Evolutionary conservation across 2,329 filamentous ascomycete genomes (phyloP), one percentile per base, ranked within the genome.

Genomic region (Pyrenophora graminea): DNA sequence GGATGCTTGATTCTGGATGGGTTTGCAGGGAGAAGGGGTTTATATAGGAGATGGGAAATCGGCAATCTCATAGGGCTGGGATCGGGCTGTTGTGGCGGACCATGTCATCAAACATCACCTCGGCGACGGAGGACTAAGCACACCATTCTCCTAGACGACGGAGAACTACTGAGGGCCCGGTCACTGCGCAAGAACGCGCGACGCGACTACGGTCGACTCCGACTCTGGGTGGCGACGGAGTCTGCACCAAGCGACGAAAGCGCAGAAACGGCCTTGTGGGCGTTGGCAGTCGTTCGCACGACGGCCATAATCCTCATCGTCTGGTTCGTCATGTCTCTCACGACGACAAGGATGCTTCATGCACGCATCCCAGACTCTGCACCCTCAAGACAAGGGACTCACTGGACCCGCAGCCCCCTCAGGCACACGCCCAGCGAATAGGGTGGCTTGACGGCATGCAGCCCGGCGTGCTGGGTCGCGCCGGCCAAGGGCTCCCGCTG

Each of bases 391-490:
- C 19, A 21, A 21, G 19, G 19, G 19, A 21, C 19, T 21, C 19
- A 21, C 19, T 21, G 19, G 19, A 5, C 19, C 19, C 19, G 19
- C 19, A 21, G 19, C 19, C 3, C 19, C 3, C 19, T 19, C 37
- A 39, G 10, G 10, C 25, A 15, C 6, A 2, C 13, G n/a, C 15
- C 19, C 51, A 45, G 39, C 62, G 50, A 64, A 58, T 63, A 13
- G 42, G 38, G 40, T n/a, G 34, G 15, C 19, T 37, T 30, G 50
- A 38, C 38, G 46, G 21, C 31, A 36, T 40, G 40, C 47, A 47
- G 37, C 46, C 59, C 62, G 55, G 47, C 41, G 41, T 8, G 40
- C 53, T 58, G 62, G 57, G 41, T 44, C 44, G 47, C 36, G 50
- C 53, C 52, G 48, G 43, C 40, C 33, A 48, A 19, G 42, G 40